phyloP scores from a whole-genome alignment of 306 rosid species.

The Castanea sativa region DNA sequence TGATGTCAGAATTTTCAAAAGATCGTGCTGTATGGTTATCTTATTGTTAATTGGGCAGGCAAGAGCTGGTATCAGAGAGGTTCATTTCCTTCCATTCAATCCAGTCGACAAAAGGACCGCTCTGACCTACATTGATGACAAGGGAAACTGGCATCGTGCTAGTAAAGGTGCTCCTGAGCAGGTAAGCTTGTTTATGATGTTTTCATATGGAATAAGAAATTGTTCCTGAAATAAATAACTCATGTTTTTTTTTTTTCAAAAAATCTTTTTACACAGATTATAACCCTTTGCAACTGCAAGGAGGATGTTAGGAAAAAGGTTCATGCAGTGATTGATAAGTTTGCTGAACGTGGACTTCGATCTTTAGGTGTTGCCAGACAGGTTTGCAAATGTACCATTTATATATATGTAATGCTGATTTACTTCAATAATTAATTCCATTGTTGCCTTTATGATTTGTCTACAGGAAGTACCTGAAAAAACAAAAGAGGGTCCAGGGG shows the following conservation, averaged over 20 bases:
- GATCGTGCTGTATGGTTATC: not conserved
- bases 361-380: conserved; percentile 96
- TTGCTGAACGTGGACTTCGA: conserved; percentile 97
- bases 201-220: not conserved
- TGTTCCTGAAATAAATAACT: conserved; percentile 10
- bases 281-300: conserved; percentile 85
- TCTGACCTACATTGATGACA: conserved; percentile 83
- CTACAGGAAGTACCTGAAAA: conserved; percentile 82
- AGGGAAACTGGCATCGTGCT: conserved; percentile 86
- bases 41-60: conserved; percentile 58
- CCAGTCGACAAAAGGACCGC: conserved; percentile 99
- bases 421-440: conserved; percentile 11
- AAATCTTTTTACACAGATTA: conserved; percentile 47
- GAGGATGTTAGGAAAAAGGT: conserved; percentile 72
- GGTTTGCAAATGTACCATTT: conserved; percentile 43
- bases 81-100: conserved; percentile 95
- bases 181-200: conserved; percentile 45
- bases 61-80: conserved; percentile 86
- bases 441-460: conserved; percentile 18
- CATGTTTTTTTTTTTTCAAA: not conserved
- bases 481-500: conserved; percentile 72
- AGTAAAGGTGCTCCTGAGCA: conserved; percentile 99
- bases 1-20: not conserved
- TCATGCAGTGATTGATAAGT: conserved; percentile 79
- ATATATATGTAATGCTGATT: conserved; percentile 2